Conservation (phyloP, 1,284 basidiomycete genomes). For the Exobasidium cylindrosporum region DNA sequence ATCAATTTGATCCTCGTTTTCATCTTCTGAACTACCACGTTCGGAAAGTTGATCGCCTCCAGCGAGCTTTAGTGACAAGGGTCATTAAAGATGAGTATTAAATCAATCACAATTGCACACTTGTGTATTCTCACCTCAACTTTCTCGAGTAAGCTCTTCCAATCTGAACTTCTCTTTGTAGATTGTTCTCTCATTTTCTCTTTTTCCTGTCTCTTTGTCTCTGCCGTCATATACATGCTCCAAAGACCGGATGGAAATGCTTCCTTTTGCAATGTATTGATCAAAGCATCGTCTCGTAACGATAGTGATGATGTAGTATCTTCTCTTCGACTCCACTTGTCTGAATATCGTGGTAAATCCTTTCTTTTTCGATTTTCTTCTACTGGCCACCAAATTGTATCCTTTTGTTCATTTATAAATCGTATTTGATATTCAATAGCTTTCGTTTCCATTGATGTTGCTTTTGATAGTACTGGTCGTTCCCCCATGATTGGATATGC, state of each 20-base stretch:
- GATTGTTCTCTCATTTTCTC: constrained; percentile 1
- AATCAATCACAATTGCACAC: neutral
- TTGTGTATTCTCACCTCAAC: too few relatives aligned
- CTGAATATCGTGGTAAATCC: constrained; percentile 43
- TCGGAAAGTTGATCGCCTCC: constrained; percentile 39
- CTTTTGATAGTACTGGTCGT: constrained; percentile 3
- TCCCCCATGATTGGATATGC: constrained; percentile 8
- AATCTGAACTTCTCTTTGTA: constrained; percentile 1
- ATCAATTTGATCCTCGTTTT: constrained; percentile 26
- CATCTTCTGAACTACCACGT: constrained; percentile 42
- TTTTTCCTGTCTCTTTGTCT: constrained; percentile 24
- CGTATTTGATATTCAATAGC: constrained; percentile 4
- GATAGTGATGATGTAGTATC: constrained; percentile 22
- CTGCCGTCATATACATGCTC: constrained; percentile 47
- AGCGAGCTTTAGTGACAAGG: constrained; percentile 10
- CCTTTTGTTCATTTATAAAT: neutral
- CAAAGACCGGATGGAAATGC: constrained; percentile 49
- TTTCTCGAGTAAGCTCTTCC: constrained; percentile 7
- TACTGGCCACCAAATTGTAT: constrained; percentile 10
- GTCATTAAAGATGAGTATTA: neutral
- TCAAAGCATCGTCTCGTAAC: neutral
- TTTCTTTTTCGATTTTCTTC: neutral
- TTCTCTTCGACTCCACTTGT: constrained; percentile 41
- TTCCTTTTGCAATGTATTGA: constrained; percentile 31
- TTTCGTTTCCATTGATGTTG: constrained; percentile 13